A percentile compares a stretch with the other conserved stretches of the same genome.
phyloP scores from a whole-genome alignment of 371 early-diverging fungal genomes.

The Rhizomucor pusillus region DNA sequence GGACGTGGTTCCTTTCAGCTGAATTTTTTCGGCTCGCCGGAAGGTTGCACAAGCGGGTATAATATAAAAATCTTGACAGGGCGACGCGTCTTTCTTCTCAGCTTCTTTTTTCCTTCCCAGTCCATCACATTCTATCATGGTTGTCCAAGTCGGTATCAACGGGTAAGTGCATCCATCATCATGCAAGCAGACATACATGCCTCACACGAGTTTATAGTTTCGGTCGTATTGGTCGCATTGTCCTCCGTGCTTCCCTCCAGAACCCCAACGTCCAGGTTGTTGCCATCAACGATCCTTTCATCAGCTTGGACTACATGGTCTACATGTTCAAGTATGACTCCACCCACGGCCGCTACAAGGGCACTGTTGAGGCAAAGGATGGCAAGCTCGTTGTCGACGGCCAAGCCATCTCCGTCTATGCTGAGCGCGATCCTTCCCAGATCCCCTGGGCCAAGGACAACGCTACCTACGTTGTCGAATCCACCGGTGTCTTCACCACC shows the following conservation, averaged over 20 bases:
- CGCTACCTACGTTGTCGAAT: conserved; percentile 97
- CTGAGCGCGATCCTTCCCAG: conserved; percentile 74
- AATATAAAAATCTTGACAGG: conserved; percentile 8
- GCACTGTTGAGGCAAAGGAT: conserved; percentile 71
- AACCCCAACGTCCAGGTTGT: conserved; percentile 83
- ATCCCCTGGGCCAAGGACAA: conserved; percentile 91
- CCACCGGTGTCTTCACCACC: conserved; percentile 98
- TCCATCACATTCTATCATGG: conserved; percentile 29
- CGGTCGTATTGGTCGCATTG: conserved; percentile 98
- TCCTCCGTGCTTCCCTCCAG: conserved; percentile 87
- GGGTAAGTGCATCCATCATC: conserved; percentile 64
- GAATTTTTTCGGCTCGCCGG: neutral
- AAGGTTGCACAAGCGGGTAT: neutral
- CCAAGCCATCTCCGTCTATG: conserved; percentile 70
- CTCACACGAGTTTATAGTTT: conserved; percentile 55
- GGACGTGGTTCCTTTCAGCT: neutral
- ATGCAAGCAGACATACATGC: no score
- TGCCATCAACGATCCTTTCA: conserved; percentile 98
- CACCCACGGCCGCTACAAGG: conserved; percentile 93
- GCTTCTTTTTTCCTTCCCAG: conserved; percentile 14
- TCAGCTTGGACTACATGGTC: conserved; percentile 94
- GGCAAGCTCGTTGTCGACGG: conserved; percentile 88
- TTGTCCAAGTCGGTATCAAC: conserved; percentile 89
- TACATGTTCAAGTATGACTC: conserved; percentile 98
- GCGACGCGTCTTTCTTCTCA: conserved; percentile 3